Percentiles rank a stretch among this genome's conserved stretches.
phyloP scores from a whole-genome alignment of 305 asterid genomes.

The Solanum hybrid region DNA sequence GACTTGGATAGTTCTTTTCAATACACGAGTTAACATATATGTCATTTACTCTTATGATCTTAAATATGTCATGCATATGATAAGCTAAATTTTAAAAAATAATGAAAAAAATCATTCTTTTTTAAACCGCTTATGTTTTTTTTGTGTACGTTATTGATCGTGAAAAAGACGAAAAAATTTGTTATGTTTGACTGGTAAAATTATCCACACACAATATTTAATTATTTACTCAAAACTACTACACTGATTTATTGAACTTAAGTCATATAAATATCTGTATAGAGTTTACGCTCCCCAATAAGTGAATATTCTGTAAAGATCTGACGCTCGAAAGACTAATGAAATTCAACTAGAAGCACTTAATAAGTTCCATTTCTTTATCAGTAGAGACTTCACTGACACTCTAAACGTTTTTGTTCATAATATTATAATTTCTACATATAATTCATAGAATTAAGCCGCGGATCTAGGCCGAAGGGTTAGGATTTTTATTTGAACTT shows the following conservation, averaged over 20 bases:
- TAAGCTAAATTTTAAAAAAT: neutral
- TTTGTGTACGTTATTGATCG: neutral
- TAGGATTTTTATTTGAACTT: too few relatives aligned
- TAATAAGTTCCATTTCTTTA: neutral
- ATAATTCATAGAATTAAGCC: neutral
- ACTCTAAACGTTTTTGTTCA: neutral
- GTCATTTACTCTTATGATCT: neutral
- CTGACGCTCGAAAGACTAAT: neutral
- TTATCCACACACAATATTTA: neutral
- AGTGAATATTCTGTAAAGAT: neutral
- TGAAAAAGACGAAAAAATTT: neutral
- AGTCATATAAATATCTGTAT: neutral
- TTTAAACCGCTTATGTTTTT: neutral
- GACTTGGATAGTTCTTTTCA: too few relatives aligned
- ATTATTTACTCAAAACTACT: neutral
- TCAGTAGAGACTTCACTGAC: neutral
- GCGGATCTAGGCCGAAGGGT: neutral
- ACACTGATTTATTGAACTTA: neutral
- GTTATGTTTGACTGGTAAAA: neutral
- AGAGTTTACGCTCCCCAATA: neutral
- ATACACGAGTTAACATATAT: neutral
- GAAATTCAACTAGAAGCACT: neutral
- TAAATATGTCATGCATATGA: too few relatives aligned
- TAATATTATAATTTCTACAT: neutral
- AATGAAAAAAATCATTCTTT: neutral